Conservation (phyloP, 352 stramenopile species). For the Discostella stelligera region DNA sequence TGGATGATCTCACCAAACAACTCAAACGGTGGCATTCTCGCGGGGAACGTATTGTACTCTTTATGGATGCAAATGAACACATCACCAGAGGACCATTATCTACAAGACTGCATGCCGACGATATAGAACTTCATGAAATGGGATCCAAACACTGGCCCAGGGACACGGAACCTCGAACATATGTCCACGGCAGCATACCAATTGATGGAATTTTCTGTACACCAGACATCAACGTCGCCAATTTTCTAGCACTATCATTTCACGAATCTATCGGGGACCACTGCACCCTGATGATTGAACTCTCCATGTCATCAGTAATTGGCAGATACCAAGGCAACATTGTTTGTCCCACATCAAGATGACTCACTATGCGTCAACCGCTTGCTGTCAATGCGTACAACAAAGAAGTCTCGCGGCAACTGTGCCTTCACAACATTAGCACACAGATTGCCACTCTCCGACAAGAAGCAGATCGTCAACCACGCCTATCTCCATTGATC, state of each 20-base stretch:
- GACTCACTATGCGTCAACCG: constrained; percentile 12
- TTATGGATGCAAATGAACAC: constrained; percentile 39
- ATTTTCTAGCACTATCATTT: constrained; percentile 10
- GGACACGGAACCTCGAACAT: constrained; percentile 16
- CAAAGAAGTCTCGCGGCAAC: background rate
- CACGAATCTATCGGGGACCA: constrained; percentile 28
- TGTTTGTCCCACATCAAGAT: constrained; percentile 4
- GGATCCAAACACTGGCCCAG: constrained; percentile 5
- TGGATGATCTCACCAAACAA: constrained; percentile 15
- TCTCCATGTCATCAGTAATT: constrained; percentile 19
- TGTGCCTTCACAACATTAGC: constrained; percentile 3
- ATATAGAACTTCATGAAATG: constrained; percentile 17
- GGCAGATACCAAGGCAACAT: constrained; percentile 19
- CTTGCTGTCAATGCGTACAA: background rate
- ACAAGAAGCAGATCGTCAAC: background rate
- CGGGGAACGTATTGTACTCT: constrained; percentile 29
- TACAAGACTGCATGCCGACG: background rate
- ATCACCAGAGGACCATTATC: constrained; percentile 3
- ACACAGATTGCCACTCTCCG: constrained; percentile 5
- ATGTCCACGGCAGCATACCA: constrained; percentile 11
- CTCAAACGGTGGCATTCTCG: constrained; percentile 9
- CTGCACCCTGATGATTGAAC: constrained; percentile 24
- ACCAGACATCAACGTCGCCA: constrained; percentile 13
- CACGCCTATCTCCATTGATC: background rate
- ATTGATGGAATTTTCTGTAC: constrained; percentile 28